phyloP scores from a whole-genome alignment of 352 stramenopile species.

The Pythium coloratum region DNA sequence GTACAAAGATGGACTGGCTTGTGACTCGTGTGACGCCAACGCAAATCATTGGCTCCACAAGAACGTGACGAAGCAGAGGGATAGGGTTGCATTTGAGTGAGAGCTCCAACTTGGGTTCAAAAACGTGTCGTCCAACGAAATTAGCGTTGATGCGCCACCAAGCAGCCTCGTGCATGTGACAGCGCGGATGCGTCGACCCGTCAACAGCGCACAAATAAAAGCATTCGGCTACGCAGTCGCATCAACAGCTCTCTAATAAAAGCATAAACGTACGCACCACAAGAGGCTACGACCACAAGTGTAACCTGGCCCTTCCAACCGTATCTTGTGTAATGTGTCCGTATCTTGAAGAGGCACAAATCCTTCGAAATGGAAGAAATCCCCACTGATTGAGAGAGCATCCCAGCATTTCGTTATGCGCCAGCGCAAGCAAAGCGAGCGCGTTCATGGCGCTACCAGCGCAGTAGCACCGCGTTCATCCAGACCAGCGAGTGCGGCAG shows the following conservation, averaged over 20 bases:
- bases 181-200: not conserved
- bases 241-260: not conserved
- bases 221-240: not conserved
- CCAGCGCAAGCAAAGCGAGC: constrained; percentile 1
- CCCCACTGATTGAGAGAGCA: not conserved
- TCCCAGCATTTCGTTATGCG: constrained; percentile 12
- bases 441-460: not conserved
- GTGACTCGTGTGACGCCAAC: constrained; percentile 11
- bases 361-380: constrained; percentile 3
- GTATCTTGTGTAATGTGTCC: too few relatives aligned
- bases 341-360: not conserved
- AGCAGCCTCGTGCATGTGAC: constrained; percentile 17
- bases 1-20: not conserved
- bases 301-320: too few relatives aligned
- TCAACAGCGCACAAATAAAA: not conserved
- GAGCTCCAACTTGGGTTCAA: constrained; percentile 4
- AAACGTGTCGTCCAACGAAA: constrained; percentile 11
- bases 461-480: not conserved
- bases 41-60: constrained; percentile 4
- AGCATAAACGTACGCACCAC: not conserved
- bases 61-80: constrained; percentile 22
- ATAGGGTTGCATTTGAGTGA: constrained; percentile 16
- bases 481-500: constrained; percentile 15
- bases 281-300: too few relatives aligned
- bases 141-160: constrained; percentile 10